A percentile compares a stretch with the other conserved stretches of the same genome.
These are phyloP conservation scores for Lodderomyces margitis DNA, from an alignment of 1,139 yeast genomes.

Conservation along the genomic window DNA sequence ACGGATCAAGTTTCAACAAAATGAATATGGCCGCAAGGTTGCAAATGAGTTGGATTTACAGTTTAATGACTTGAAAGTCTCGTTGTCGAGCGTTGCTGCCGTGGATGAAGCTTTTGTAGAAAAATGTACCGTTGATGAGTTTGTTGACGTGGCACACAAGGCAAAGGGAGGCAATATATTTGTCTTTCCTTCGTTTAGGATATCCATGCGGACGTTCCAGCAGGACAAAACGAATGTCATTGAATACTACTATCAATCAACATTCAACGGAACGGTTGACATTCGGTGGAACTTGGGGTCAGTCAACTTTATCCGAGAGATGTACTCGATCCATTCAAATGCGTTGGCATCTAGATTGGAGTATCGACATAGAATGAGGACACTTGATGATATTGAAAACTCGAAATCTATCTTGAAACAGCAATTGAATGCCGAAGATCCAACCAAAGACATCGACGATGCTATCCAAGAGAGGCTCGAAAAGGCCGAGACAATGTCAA, in stretches of 20 bases:
- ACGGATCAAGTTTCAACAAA: conserved; percentile 59
- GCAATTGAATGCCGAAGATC: conserved; percentile 25
- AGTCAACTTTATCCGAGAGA: conserved; percentile 84
- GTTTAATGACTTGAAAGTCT: conserved; percentile 61
- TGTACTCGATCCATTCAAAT: conserved; percentile 66
- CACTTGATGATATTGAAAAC: conserved; percentile 14
- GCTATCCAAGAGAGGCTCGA: conserved; percentile 58
- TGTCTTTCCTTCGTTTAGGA: conserved; percentile 70
- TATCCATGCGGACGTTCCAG: conserved; percentile 78
- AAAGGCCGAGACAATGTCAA: conserved; percentile 60
- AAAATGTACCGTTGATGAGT: conserved; percentile 50
- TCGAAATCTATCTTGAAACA: conserved; percentile 15
- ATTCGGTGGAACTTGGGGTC: conserved; percentile 93
- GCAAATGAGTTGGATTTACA: conserved; percentile 52
- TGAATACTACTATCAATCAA: conserved; percentile 64
- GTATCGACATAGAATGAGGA: conserved; percentile 20
- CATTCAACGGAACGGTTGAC: conserved; percentile 87
- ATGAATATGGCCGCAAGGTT: conserved; percentile 45
- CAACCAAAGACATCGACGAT: conserved; percentile 39
- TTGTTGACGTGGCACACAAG: conserved; percentile 52
- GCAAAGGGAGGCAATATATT: conserved; percentile 81
- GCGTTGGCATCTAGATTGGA: conserved; percentile 41
- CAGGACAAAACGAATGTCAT: conserved; percentile 46
- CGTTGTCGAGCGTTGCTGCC: conserved; percentile 55
- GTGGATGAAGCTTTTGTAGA: conserved; percentile 45